Evolutionary conservation across 176 grass and related monocot genomes (phyloP), one percentile per base, ranked within the genome.

Genomic region (Triticum monococcum): DNA sequence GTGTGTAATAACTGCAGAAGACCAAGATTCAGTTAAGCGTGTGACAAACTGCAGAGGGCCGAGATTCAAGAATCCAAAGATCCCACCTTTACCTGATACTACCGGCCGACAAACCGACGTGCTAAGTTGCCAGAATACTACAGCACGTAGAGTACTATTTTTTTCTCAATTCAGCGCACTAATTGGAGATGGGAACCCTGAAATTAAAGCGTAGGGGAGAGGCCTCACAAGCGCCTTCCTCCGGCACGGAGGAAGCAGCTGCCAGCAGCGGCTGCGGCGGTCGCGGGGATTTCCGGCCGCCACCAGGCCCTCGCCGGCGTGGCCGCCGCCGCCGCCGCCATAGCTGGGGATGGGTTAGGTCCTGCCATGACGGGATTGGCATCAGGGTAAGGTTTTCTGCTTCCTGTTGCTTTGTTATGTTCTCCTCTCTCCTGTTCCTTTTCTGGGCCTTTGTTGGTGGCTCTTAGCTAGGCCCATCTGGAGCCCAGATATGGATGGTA

Each of bases 281-380:
- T 46, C 9, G 69, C 13, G 9, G 77, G 88, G 20, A 65, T 9
- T 10, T n/a, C 45, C n/a, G 69, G 22, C 2, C 78, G 24, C 88
- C 83, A 85, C 45, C 77, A 89, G 65, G 33, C 26, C 59, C 61
- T 85, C 88, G 83, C 77, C 59, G 77, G 82, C 71, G 87, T 67
- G 12, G 81, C 17, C 28, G 81, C 18, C 75, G 86, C 45, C 73
- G 28, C 43, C 68, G 75, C 76, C 76, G 59, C 82, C 76, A 79
- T 75, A 75, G 68, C 69, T 14, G 82, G 10, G 45, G 77, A 76
- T 68, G 77, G 83, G 68, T 46, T 81, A 68, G 88, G 83, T 68
- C 17, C 56, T 33, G 17, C 43, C 62, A 66, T 46, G 38, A 84
- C 16, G 7, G 30, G 75, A 74, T 43, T 23, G 17, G 46, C 12